phyloP scores from a whole-genome alignment of 73 alveolate species.

The Paramecium primaurelia region DNA sequence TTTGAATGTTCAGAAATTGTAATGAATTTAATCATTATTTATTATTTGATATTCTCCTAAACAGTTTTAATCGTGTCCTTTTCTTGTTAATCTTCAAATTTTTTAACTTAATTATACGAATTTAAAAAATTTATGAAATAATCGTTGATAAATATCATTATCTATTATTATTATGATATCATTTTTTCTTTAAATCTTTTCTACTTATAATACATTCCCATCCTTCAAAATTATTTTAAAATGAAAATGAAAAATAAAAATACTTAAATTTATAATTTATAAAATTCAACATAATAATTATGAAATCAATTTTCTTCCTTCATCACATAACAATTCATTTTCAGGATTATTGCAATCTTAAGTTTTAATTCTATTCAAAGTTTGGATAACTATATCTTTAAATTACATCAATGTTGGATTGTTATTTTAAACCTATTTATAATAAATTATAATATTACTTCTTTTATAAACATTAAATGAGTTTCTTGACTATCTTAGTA shows the following conservation, averaged over 20 bases:
- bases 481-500: constrained; percentile 6
- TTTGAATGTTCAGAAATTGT: background rate
- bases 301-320: constrained; percentile 29
- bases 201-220: too few relatives aligned
- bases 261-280: background rate
- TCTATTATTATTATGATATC: background rate
- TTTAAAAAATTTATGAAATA: background rate
- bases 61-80: background rate
- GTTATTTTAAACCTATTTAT: background rate
- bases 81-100: background rate
- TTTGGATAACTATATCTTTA: background rate
- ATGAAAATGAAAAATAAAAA: too few relatives aligned
- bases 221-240: too few relatives aligned
- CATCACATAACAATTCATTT: constrained; percentile 45
- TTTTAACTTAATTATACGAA: background rate
- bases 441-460: background rate
- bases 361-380: constrained; percentile 9
- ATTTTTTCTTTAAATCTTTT: background rate
- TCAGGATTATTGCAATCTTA: constrained; percentile 43
- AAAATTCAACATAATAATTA: background rate
- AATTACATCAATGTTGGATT: background rate
- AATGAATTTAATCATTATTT: background rate
- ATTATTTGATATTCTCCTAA: background rate
- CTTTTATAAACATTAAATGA: constrained; percentile 37
- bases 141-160: background rate